phyloP scores from a whole-genome alignment of 345 rosid genomes.

The Angophora floribunda region DNA sequence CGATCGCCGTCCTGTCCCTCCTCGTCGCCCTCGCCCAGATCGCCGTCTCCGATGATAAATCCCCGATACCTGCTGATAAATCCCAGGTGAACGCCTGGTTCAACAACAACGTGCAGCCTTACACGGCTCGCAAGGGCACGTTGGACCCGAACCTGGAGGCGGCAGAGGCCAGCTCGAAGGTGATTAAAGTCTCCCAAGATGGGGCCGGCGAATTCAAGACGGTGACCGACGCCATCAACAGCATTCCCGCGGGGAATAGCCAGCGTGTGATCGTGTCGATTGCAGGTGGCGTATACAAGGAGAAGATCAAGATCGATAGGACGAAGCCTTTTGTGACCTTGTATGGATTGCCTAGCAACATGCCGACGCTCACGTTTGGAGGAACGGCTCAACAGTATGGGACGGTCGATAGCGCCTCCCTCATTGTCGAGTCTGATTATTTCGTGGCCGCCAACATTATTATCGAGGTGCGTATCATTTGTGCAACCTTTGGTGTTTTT shows the following conservation, averaged over 20 bases:
- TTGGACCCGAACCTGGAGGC: slow-evolving; percentile 31
- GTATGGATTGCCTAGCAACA: slow-evolving; percentile 20
- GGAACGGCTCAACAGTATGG: slow-evolving; percentile 51
- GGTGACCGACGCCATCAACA: slow-evolving; percentile 36
- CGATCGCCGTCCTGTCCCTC: neutral
- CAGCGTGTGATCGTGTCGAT: slow-evolving; percentile 43
- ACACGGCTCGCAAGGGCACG: slow-evolving; percentile 12
- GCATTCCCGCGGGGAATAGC: slow-evolving; percentile 29
- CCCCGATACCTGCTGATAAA: slow-evolving; percentile 25
- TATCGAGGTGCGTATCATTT: slow-evolving; percentile 19
- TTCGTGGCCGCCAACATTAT: slow-evolving; percentile 49
- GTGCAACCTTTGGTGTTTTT: neutral
- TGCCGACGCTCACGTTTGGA: slow-evolving; percentile 20
- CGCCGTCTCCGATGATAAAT: neutral
- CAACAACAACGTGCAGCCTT: slow-evolving; percentile 15
- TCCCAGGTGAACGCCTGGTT: slow-evolving; percentile 28
- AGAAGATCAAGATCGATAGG: slow-evolving; percentile 37
- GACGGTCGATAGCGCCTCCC: slow-evolving; percentile 55
- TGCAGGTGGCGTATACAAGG: slow-evolving; percentile 36
- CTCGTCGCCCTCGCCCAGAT: neutral
- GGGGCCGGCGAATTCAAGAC: slow-evolving; percentile 45
- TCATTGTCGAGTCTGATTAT: slow-evolving; percentile 43
- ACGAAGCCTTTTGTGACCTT: slow-evolving; percentile 44
- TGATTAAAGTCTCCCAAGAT: slow-evolving; percentile 28
- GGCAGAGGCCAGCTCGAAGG: slow-evolving; percentile 25